Evolutionary conservation across 2,329 filamentous ascomycete genomes (phyloP).

Genomic region (Teratosphaeria pseudoeucalypti): DNA sequence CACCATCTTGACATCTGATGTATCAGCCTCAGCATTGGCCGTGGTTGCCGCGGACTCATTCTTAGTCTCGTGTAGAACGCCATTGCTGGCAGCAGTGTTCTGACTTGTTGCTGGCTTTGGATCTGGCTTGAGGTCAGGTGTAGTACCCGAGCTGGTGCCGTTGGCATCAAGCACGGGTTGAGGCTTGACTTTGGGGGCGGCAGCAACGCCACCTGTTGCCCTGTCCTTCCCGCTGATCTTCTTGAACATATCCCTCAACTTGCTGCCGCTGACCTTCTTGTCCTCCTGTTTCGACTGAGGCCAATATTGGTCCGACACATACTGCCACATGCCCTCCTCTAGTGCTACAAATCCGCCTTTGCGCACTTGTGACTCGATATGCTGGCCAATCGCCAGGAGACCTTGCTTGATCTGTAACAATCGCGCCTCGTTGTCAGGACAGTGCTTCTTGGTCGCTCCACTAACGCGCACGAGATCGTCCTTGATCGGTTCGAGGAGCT

Average conservation of each 20-base stretch:
- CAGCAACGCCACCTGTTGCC: not conserved
- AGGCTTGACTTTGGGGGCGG: not conserved
- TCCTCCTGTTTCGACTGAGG: constrained; percentile 25
- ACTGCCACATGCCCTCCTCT: constrained; percentile 26
- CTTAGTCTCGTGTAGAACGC: not conserved
- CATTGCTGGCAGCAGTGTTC: not conserved
- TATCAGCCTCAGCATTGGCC: not conserved
- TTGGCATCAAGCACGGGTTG: not conserved
- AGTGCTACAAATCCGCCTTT: constrained; percentile 14
- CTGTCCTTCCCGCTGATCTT: constrained; percentile 24
- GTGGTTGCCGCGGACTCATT: not conserved
- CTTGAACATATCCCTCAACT: constrained; percentile 28
- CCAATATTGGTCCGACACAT: constrained; percentile 26
- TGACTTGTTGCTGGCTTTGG: not conserved
- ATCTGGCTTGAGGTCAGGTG: not conserved
- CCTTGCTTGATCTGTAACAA: constrained; percentile 52
- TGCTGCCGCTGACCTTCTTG: constrained; percentile 25
- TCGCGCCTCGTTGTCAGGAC: constrained; percentile 52
- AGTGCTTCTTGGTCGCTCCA: constrained; percentile 51
- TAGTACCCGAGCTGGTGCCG: not conserved
- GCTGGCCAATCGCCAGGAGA: constrained; percentile 52
- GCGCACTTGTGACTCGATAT: constrained; percentile 41
- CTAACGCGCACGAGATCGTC: constrained; percentile 51
- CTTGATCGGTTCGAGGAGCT: constrained; percentile 48
- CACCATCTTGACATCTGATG: not conserved